Evolutionary conservation across 768 basidiomycete species (phyloP), one percentile per base, ranked within the genome.

Genomic region (Harrya chromipes): DNA sequence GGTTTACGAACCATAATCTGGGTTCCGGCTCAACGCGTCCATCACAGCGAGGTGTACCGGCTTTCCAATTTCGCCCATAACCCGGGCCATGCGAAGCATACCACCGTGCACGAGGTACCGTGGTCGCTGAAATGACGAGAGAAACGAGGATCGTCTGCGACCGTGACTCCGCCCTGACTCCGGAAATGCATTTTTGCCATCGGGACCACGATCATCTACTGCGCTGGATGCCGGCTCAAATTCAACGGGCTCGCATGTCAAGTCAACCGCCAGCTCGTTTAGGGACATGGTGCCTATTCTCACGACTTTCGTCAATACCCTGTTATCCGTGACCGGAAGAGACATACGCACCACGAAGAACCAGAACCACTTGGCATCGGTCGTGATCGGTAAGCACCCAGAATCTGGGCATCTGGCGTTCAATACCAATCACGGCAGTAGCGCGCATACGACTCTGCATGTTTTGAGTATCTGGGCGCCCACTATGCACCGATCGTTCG

Each of bases 311-410:
- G 44, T 59, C 47, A 52, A 17, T 33, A 20, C 33, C 42, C 40
- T 8, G 11, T 53, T 20, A 40, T 19, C 40, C 17, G 34, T 11
- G n/a, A 54, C 12, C 2, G n/a, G 23, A 17, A 33, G 33, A 42
- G 50, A 48, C 26, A 27, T 38, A 59, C 68, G 26, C 37, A 79
- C 83, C 84, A 70, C 86, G 73, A 40, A 88, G 71, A 14, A 91
- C 86, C 21, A 92, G 77, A 10, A 91, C 85, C 41, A 92, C 77
- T 63, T 91, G 85, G 5, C 70, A 71, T 34, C 90, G 75, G 39
- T 75, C 75, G 60, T 93, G 85, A 63, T 92, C 90, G 1, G 87
- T 90, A 17, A 93, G 73, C 4, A 91, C 84, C 89, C 90, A 92
- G 63, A 85, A 92, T 31, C 87, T 75, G 3, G 90, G 90, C 83